These are phyloP conservation scores for Raddia guianensis DNA, from an alignment of 176 grass and related monocot genomes.

Conservation along the genomic window DNA sequence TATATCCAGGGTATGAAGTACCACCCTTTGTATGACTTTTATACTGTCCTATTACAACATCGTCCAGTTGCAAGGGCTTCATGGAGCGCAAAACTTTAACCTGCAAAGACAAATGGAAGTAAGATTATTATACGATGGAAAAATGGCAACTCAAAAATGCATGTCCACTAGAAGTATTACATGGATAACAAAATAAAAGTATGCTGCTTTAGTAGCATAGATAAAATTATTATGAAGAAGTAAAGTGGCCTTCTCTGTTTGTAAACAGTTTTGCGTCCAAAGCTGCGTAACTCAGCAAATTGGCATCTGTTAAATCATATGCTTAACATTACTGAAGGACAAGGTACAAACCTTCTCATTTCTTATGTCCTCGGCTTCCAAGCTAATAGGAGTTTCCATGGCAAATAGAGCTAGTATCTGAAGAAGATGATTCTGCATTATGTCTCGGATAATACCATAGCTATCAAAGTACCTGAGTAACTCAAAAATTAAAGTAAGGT, in stretches of 20 bases:
- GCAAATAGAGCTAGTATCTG: constrained; percentile 95
- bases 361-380: constrained; percentile 97
- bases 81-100: constrained; percentile 93
- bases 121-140: neutral
- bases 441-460: constrained; percentile 96
- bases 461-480: constrained; percentile 85
- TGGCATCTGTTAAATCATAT: neutral
- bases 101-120: constrained; percentile 45
- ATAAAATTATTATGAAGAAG: neutral
- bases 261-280: neutral
- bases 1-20: constrained; percentile 71
- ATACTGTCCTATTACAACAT: constrained; percentile 85
- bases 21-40: constrained; percentile 82
- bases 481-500: constrained; percentile 35
- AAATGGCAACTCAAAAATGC: neutral
- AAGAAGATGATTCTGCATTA: constrained; percentile 99
- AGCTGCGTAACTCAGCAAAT: neutral
- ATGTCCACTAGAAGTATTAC: neutral
- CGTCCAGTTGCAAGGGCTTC: constrained; percentile 80
- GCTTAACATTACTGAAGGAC: neutral
- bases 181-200: constrained; percentile 3
- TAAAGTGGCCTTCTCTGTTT: neutral
- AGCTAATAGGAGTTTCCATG: constrained; percentile 93
- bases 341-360: constrained; percentile 77
- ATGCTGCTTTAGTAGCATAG: neutral